These are phyloP conservation scores for Brassica rapa DNA, from an alignment of 345 rosid genomes.

Conservation along the genomic window DNA sequence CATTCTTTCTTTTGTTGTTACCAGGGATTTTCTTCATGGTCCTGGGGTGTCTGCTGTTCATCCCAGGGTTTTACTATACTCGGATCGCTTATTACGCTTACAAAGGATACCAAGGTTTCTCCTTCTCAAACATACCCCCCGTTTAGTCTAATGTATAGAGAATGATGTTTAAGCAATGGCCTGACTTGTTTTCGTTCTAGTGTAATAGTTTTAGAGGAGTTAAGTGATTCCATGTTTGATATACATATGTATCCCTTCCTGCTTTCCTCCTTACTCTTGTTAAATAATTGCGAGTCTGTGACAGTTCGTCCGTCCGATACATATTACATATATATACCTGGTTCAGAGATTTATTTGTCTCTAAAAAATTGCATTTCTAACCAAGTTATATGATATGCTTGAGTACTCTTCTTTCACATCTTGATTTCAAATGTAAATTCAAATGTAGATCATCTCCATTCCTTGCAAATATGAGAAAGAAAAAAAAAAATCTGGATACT, in stretches of 20 bases:
- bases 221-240: slow-evolving; percentile 7
- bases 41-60: slow-evolving; percentile 79
- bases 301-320: background rate
- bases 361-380: background rate
- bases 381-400: background rate
- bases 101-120: slow-evolving; percentile 96
- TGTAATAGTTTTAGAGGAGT: slow-evolving; percentile 28
- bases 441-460: background rate
- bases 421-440: background rate
- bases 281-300: slow-evolving; percentile 24
- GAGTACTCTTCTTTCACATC: background rate
- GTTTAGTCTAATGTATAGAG: slow-evolving; percentile 50
- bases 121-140: slow-evolving; percentile 88
- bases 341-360: background rate
- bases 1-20: background rate
- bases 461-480: background rate
- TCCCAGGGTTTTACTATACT: slow-evolving; percentile 91
- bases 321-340: background rate
- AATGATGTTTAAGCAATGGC: background rate
- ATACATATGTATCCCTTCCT: background rate
- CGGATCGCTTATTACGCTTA: slow-evolving; percentile 94
- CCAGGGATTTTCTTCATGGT: slow-evolving; percentile 89
- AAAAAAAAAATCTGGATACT: background rate
- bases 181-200: slow-evolving; percentile 22
- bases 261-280: slow-evolving; percentile 16